Conservation (phyloP, 2,329 filamentous ascomycete genomes). For the Thielaviopsis musarum region DNA sequence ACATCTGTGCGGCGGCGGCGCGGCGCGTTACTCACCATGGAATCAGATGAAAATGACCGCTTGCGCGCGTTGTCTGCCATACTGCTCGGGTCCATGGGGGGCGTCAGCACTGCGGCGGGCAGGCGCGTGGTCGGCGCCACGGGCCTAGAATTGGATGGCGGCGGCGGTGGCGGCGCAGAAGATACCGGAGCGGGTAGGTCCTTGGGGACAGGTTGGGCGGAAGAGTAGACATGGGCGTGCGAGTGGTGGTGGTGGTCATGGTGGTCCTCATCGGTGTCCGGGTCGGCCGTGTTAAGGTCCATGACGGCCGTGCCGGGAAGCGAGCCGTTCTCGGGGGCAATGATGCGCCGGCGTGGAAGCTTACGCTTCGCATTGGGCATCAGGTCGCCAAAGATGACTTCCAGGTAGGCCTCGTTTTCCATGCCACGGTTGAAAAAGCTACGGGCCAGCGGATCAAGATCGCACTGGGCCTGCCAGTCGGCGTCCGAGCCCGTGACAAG, state of each 20-base stretch:
- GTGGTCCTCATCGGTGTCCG: no score
- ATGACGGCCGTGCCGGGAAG: constrained; percentile 31
- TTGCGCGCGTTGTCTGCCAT: constrained; percentile 1
- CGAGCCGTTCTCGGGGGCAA: constrained; percentile 27
- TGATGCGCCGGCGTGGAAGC: constrained; percentile 14
- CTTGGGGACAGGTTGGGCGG: no score
- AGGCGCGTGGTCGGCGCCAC: not conserved
- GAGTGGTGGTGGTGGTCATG: no score
- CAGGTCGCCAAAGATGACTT: constrained; percentile 42
- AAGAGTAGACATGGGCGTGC: constrained; percentile 12
- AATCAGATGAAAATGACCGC: constrained; percentile 2
- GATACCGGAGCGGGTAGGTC: no score
- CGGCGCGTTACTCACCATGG: not conserved
- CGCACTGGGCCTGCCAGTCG: constrained; percentile 27
- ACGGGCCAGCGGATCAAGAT: not conserved
- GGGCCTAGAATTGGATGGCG: constrained; percentile 26
- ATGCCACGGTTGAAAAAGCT: constrained; percentile 16
- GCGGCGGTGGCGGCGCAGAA: constrained; percentile 26
- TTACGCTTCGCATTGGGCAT: constrained; percentile 17
- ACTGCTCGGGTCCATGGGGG: not conserved
- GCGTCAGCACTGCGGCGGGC: not conserved
- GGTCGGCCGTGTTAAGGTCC: constrained; percentile 21
- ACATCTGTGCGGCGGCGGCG: constrained; percentile 3
- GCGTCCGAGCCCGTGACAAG: constrained; percentile 40
- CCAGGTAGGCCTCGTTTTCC: constrained; percentile 44